A percentile compares a stretch with the other conserved stretches of the same genome.
phyloP scores from a whole-genome alignment of 257 asterid genomes.

The Craterostigma plantagineum region DNA sequence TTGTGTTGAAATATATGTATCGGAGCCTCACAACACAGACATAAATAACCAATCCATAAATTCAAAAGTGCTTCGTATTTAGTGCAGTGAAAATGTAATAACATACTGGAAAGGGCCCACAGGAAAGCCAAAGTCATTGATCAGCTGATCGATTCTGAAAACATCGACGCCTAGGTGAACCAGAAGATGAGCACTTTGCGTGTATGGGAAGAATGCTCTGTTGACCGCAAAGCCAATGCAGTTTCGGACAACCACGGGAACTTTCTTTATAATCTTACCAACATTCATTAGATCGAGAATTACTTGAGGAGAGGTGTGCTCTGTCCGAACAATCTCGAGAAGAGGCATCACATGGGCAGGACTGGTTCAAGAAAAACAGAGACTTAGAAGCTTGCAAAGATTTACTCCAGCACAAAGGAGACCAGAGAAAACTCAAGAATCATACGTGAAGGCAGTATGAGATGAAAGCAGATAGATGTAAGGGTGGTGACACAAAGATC shows the following conservation, averaged over 20 bases:
- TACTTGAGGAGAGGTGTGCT: slow-evolving; percentile 83
- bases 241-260: slow-evolving; percentile 89
- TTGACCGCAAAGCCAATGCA: slow-evolving; percentile 99
- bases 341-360: slow-evolving; percentile 99
- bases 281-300: slow-evolving; percentile 77
- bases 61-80: too few relatives aligned
- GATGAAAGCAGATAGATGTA: too few relatives aligned
- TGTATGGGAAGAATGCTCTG: slow-evolving; percentile 82
- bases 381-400: too few relatives aligned
- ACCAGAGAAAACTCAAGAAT: too few relatives aligned
- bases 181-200: slow-evolving; percentile 65
- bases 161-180: slow-evolving; percentile 80
- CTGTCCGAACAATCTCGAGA: slow-evolving; percentile 78
- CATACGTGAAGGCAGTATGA: too few relatives aligned
- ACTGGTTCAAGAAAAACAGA: slow-evolving; percentile 16
- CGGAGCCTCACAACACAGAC: too few relatives aligned
- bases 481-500: too few relatives aligned
- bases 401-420: too few relatives aligned
- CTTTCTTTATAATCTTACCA: slow-evolving; percentile 86
- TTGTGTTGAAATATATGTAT: too few relatives aligned
- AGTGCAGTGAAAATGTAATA: slow-evolving; percentile 13
- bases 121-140: slow-evolving; percentile 73
- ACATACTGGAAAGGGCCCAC: slow-evolving; percentile 97
- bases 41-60: too few relatives aligned
- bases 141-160: slow-evolving; percentile 80